Percentiles rank a stretch among this genome's conserved stretches.
phyloP scores from a whole-genome alignment of 306 rosid genomes.

The Rosa lucieae region DNA sequence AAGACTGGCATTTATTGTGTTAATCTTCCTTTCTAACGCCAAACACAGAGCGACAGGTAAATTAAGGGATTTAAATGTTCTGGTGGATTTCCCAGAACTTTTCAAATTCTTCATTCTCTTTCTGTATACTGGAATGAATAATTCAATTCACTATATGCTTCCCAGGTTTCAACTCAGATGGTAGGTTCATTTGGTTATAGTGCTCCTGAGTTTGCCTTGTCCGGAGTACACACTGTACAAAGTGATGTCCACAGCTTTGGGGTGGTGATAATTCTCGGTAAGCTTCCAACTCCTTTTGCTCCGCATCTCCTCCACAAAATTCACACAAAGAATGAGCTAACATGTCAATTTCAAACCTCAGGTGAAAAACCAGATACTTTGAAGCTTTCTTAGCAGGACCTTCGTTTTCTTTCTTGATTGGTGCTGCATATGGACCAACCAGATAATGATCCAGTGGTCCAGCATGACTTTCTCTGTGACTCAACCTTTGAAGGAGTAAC shows the following conservation, averaged over 20 bases:
- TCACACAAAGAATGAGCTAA: conserved; percentile 97
- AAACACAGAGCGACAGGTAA: conserved; percentile 81
- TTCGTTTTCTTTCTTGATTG: conserved; percentile 35
- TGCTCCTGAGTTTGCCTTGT: conserved; percentile 93
- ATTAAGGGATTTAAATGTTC: conserved; percentile 4
- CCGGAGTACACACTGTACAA: conserved; percentile 90
- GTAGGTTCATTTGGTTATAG: conserved; percentile 97
- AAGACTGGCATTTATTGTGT: no score
- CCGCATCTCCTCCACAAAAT: conserved; percentile 93
- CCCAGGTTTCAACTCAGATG: conserved; percentile 91
- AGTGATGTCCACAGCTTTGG: conserved; percentile 99
- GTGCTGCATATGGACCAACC: conserved; percentile 63
- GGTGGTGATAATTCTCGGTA: conserved; percentile 83
- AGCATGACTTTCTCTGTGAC: conserved; percentile 45
- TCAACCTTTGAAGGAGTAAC: conserved; percentile 83
- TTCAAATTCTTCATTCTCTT: conserved; percentile 14
- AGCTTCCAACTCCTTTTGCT: conserved; percentile 81
- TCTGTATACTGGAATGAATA: conserved; percentile 5
- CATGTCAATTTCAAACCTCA: conserved; percentile 99
- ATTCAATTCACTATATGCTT: conserved; percentile 24
- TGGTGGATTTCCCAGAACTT: conserved; percentile 6
- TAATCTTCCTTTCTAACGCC: conserved; percentile 44
- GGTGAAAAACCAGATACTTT: conserved; percentile 84
- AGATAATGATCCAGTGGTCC: conserved; percentile 73
- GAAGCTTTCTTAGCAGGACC: conserved; percentile 56